phyloP scores from a whole-genome alignment of 306 rosid species.

The Alnus rubra region DNA sequence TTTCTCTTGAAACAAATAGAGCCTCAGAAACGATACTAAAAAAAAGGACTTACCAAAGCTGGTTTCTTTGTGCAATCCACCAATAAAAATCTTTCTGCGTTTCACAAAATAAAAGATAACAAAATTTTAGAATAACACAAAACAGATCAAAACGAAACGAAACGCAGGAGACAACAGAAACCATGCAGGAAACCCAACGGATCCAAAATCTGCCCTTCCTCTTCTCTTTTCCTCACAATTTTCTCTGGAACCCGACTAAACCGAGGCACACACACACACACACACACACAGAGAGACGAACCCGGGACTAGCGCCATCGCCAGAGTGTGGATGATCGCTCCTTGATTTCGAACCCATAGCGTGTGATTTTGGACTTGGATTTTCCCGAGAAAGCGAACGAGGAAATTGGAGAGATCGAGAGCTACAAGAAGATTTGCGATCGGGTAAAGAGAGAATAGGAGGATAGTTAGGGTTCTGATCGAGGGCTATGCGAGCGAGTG shows the following conservation, averaged over 20 bases:
- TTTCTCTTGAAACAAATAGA: too few relatives aligned
- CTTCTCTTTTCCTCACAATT: neutral
- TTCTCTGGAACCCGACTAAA: neutral
- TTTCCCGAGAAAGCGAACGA: neutral
- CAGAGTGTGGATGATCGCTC: constrained; percentile 47
- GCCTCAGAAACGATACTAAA: too few relatives aligned
- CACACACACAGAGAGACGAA: constrained; percentile 22
- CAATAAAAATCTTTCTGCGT: constrained; percentile 65
- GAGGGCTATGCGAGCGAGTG: constrained; percentile 1
- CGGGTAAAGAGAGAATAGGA: neutral
- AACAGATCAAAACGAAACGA: neutral
- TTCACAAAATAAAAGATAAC: neutral
- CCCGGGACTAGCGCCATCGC: constrained; percentile 69
- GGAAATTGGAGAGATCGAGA: neutral
- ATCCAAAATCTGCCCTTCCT: neutral
- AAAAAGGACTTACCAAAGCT: constrained; percentile 43
- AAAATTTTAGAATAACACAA: neutral
- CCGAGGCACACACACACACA: neutral
- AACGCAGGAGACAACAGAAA: neutral
- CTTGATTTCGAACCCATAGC: constrained; percentile 46
- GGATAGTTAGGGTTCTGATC: constrained; percentile 19
- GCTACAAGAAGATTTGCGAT: neutral
- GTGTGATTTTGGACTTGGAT: neutral
- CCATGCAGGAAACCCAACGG: neutral
- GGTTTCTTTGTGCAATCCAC: constrained; percentile 67